Percentiles rank a stretch among this genome's conserved stretches.
Evolutionary conservation across 2,329 filamentous ascomycete species (phyloP).

Genomic region (Niveomyces coronatus): DNA sequence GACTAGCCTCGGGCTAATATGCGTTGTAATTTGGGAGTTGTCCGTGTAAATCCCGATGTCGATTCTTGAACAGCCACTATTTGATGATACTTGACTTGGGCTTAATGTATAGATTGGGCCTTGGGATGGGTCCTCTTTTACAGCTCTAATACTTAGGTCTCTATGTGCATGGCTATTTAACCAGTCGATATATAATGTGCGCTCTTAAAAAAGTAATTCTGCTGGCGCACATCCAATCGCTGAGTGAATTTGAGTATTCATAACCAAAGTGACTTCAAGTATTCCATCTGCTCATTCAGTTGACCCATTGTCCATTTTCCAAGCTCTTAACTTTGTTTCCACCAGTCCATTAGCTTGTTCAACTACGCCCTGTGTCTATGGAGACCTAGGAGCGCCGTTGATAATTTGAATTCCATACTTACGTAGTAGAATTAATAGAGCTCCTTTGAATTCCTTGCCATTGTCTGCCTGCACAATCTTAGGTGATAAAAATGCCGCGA

Average conservation of each 20-base stretch:
- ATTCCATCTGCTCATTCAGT: constrained; percentile 5
- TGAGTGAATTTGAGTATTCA: constrained; percentile 6
- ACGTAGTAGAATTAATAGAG: constrained; percentile 5
- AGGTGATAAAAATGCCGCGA: constrained; percentile 4
- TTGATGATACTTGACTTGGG: no score
- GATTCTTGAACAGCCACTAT: no score
- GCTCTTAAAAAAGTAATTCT: constrained; percentile 4
- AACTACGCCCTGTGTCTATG: constrained; percentile 8
- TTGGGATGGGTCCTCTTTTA: no score
- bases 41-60: no score
- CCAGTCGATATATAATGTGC: constrained; percentile 3
- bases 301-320: constrained; percentile 8
- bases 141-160: no score
- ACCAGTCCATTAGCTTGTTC: constrained; percentile 7
- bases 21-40: no score
- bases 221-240: constrained; percentile 6
- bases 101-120: no score
- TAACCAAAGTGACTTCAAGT: constrained; percentile 8
- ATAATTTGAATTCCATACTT: constrained; percentile 8
- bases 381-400: constrained; percentile 4
- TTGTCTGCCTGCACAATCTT: constrained; percentile 6
- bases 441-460: constrained; percentile 5
- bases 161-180: no score
- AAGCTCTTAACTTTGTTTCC: constrained; percentile 7
- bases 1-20: no score